Conservation (phyloP, 306 rosid genomes). For the Castanopsis chinensis region DNA sequence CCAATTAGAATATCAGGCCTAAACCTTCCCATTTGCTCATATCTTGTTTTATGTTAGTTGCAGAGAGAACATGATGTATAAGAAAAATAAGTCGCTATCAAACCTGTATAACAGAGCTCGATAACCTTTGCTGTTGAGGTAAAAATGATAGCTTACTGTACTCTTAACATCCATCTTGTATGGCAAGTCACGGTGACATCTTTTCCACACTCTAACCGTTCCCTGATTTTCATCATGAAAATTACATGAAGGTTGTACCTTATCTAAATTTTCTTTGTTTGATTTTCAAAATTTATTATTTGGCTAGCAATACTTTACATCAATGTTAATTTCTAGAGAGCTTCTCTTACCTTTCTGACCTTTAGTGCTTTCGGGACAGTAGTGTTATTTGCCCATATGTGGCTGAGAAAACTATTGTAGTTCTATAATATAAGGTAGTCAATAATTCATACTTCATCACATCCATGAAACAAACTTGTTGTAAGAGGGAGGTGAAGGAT, state of each 20-base stretch:
- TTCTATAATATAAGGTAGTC: neutral
- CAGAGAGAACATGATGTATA: neutral
- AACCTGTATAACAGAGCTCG: conserved; percentile 55
- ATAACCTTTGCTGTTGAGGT: conserved; percentile 36
- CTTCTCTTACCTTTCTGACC: conserved; percentile 7
- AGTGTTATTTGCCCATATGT: conserved; percentile 27
- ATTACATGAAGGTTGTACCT: neutral
- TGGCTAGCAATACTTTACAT: neutral
- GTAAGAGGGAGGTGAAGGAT: neutral
- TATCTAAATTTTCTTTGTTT: no score
- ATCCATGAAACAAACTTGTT: neutral
- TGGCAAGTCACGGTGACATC: conserved; percentile 15
- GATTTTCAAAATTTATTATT: neutral
- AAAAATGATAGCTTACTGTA: conserved; percentile 37
- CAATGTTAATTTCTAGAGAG: neutral
- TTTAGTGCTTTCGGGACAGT: conserved; percentile 23
- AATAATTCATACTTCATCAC: neutral
- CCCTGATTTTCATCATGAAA: neutral
- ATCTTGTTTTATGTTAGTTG: neutral
- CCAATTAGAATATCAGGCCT: no score
- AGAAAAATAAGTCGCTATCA: neutral
- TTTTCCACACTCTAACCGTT: conserved; percentile 6
- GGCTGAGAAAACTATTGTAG: conserved; percentile 7
- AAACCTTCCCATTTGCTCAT: neutral
- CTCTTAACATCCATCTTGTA: neutral